Percentiles rank a stretch among this genome's conserved stretches.
phyloP scores from a whole-genome alignment of 192 early-diverging fungal genomes.

The Phlyctochytrium arcticum region DNA sequence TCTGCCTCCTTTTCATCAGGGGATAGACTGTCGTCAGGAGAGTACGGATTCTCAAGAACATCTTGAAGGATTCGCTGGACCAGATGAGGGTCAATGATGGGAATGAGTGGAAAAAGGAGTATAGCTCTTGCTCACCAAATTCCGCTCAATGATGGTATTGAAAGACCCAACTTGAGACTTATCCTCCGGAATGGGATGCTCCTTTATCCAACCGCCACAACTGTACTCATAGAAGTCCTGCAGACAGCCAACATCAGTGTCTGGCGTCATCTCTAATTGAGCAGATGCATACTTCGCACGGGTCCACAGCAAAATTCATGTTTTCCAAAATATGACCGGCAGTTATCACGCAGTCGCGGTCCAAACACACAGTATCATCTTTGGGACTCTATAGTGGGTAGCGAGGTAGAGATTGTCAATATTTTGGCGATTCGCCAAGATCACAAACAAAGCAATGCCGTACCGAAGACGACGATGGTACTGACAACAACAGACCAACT shows the following conservation, averaged over 20 bases:
- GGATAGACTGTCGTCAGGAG: constrained; percentile 11
- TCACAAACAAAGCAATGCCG: no score
- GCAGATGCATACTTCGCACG: constrained; percentile 42
- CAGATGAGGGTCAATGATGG: no score
- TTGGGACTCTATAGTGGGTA: no score
- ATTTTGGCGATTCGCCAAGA: no score
- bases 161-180: constrained; percentile 46
- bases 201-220: constrained; percentile 53
- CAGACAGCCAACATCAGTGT: background rate
- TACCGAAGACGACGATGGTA: no score
- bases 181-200: constrained; percentile 57
- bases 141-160: constrained; percentile 36
- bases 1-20: constrained; percentile 41
- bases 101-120: constrained; percentile 27
- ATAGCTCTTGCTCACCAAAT: constrained; percentile 31
- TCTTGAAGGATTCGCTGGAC: constrained; percentile 51
- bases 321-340: constrained; percentile 50
- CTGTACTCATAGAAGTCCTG: constrained; percentile 61
- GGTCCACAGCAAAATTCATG: constrained; percentile 54
- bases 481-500: no score
- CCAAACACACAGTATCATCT: constrained; percentile 39
- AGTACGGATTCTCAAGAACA: constrained; percentile 24
- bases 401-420: no score
- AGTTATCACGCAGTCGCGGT: constrained; percentile 50
- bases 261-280: background rate